Conservation (phyloP, 139 green algal species). For the Pleodorina starrii region DNA sequence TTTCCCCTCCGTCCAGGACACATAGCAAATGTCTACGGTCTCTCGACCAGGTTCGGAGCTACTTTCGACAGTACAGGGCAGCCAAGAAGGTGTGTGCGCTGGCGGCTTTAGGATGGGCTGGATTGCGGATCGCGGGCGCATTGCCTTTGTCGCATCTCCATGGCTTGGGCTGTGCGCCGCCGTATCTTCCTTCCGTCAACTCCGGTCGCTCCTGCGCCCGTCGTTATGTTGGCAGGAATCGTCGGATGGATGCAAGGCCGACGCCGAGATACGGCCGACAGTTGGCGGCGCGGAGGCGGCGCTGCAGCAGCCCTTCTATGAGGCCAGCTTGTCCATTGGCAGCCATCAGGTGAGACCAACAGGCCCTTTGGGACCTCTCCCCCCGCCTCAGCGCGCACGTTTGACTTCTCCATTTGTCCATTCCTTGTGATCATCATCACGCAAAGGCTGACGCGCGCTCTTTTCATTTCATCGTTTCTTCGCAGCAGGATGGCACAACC, state of each 20-base stretch:
- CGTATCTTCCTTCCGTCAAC: no score
- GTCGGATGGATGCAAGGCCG: no score
- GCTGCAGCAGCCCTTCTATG: background rate
- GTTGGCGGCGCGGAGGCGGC: no score
- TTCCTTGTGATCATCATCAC: background rate
- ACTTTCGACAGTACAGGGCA: slow-evolving; percentile 25
- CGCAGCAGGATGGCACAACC: background rate
- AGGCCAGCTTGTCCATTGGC: background rate
- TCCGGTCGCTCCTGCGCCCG: no score
- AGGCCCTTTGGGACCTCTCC: background rate
- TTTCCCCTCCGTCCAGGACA: background rate
- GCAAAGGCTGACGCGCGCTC: background rate
- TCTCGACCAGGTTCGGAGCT: slow-evolving; percentile 19
- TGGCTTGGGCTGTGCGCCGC: no score
- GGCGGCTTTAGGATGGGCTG: background rate
- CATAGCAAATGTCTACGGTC: slow-evolving; percentile 25
- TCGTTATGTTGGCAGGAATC: no score
- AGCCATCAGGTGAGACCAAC: background rate
- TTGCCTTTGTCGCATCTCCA: background rate
- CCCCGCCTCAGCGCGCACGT: no score
- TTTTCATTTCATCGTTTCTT: background rate
- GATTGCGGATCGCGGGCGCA: background rate
- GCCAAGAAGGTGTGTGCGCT: slow-evolving; percentile 10
- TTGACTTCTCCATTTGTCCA: no score
- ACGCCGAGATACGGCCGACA: no score